phyloP scores from a whole-genome alignment of 352 stramenopile species.

The Phytophthora europaea region DNA sequence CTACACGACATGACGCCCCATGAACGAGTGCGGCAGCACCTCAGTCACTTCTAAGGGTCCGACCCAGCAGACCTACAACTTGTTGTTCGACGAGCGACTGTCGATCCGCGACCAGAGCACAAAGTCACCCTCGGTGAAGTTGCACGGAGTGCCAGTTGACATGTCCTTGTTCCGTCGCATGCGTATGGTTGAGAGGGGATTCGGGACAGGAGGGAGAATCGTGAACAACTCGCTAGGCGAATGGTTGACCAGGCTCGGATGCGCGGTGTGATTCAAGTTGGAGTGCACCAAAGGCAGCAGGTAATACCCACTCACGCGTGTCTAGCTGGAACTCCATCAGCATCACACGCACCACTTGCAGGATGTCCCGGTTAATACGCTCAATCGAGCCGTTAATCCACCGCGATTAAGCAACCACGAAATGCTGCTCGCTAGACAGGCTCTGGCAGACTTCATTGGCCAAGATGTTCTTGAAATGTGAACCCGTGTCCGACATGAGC shows the following conservation, averaged over 20 bases:
- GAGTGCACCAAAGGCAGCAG: not conserved
- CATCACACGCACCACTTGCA: not conserved
- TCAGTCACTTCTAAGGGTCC: not conserved
- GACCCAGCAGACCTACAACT: conserved; percentile 5
- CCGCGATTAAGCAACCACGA: not conserved
- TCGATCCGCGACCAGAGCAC: conserved; percentile 7
- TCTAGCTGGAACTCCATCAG: not conserved
- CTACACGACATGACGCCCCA: too few relatives aligned
- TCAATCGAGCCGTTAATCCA: conserved; percentile 11
- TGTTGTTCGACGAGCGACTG: not conserved
- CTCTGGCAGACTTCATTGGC: not conserved
- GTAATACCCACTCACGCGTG: not conserved
- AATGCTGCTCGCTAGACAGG: not conserved
- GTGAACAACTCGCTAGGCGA: not conserved
- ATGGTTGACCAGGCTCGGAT: not conserved
- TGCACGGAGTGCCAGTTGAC: not conserved
- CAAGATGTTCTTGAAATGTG: conserved; percentile 2
- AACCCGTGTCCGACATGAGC: not conserved
- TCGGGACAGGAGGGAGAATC: not conserved
- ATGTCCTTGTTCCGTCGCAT: not conserved
- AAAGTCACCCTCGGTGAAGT: not conserved
- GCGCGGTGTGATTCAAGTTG: not conserved
- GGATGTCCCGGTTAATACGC: conserved; percentile 3
- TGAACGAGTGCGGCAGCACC: conserved; percentile 9
- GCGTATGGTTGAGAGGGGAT: not conserved